Evolutionary conservation across 768 basidiomycete species (phyloP), one percentile per base, ranked within the genome.

Genomic region (Lactarius psammicola): DNA sequence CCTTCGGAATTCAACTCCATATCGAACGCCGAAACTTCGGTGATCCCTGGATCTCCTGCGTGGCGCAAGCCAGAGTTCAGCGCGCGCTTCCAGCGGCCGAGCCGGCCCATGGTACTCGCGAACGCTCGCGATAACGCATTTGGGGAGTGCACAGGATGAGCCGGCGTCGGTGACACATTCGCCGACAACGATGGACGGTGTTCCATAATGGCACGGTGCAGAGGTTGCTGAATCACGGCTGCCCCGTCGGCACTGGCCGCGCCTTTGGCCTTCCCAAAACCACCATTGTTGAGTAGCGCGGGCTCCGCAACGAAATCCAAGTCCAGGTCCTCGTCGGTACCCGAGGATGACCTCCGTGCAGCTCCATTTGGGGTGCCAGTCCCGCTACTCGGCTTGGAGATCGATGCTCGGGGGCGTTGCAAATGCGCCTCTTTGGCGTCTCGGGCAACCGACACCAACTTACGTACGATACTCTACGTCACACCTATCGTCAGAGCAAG

Each of bases 81-180:
- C 33, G 90, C 91, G 7, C 93, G 85, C 71, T 83, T 90, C 90
- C 93, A 90, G 11, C 89, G 80, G 1, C 93, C 93, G 20, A 95
- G 77, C 6, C 89, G 83, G 5, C 93, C 91, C 33, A 94, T 87
- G 3, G 93, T 93, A 76, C 86, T 89, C 60, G 90, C 87, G 56
- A 95, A 84, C 13, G 84, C 90, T 1, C 91, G 83, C 0, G 90
- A 91, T 18, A 94, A 78, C 0, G 87, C 80, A 70, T 81, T 85
- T 60, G 88, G 85, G 13, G 56, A 46, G 31, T 84, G 84, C 44
- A 80, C 78, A 1, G 86, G 83, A 15, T 86, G 76, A 8, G 81
- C 75, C 8, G 82, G 74, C 11, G 80, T 79, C 53, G 81, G 78
- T 5, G 77, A 72, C 53, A 80, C 74, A 3, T 75, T 36, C 20